Conservation (phyloP, 2,329 filamentous ascomycete species). For the Talaromyces sp. region DNA sequence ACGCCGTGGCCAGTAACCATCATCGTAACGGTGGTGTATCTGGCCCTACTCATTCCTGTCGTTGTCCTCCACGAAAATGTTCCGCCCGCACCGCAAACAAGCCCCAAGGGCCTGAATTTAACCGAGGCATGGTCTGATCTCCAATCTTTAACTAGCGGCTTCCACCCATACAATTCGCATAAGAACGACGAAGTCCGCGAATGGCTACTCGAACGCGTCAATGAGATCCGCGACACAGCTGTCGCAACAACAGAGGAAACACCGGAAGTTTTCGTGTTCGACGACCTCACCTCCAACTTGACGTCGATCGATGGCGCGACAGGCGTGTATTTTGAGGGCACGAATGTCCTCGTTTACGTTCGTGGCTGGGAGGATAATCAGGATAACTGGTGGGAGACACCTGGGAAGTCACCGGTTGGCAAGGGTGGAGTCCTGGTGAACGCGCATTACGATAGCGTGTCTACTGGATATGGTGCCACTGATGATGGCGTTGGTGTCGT, state of each 20-base stretch:
- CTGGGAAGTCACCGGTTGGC: slow-evolving; percentile 54
- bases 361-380: slow-evolving; percentile 75
- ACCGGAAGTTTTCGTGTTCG: slow-evolving; percentile 64
- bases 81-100: slow-evolving; percentile 63
- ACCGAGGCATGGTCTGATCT: slow-evolving; percentile 87
- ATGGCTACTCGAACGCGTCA: slow-evolving; percentile 73
- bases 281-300: slow-evolving; percentile 77
- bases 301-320: slow-evolving; percentile 62
- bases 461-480: slow-evolving; percentile 88
- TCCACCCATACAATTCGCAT: slow-evolving; percentile 87
- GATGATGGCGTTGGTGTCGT: slow-evolving; percentile 91
- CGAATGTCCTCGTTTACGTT: slow-evolving; percentile 90
- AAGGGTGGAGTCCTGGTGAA: slow-evolving; percentile 86
- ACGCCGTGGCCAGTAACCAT: slow-evolving; percentile 79
- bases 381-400: slow-evolving; percentile 71
- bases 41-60: slow-evolving; percentile 73
- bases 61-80: slow-evolving; percentile 76
- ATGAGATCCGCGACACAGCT: slow-evolving; percentile 64
- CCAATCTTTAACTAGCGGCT: slow-evolving; percentile 70
- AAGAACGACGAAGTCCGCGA: slow-evolving; percentile 78
- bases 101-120: slow-evolving; percentile 71
- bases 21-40: slow-evolving; percentile 74
- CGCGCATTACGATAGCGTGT: slow-evolving; percentile 92
- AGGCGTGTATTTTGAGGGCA: slow-evolving; percentile 84
- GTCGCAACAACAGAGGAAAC: slow-evolving; percentile 49